Percentiles rank a stretch among this genome's conserved stretches.
phyloP scores from a whole-genome alignment of 2,329 filamentous ascomycete genomes.

The Fusarium sp. region DNA sequence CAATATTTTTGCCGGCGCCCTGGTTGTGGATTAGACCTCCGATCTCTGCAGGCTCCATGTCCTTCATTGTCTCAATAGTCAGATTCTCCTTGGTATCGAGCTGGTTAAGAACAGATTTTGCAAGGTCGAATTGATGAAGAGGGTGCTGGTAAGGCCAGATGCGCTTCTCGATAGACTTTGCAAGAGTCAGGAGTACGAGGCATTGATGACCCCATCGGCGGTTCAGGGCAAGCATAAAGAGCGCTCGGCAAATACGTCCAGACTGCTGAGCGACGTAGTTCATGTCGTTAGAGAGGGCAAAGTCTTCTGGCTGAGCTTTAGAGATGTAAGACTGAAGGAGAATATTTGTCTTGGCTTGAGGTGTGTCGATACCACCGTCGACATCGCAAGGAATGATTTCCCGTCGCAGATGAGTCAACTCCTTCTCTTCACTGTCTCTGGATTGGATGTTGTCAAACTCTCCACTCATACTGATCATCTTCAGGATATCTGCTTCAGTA shows the following conservation, averaged over 20 bases:
- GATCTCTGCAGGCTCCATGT: slow-evolving; percentile 94
- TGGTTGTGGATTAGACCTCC: slow-evolving; percentile 92
- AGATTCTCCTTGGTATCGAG: slow-evolving; percentile 82
- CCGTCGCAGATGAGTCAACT: slow-evolving; percentile 79
- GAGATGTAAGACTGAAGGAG: slow-evolving; percentile 95
- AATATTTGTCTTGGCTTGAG: slow-evolving; percentile 96
- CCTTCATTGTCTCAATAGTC: slow-evolving; percentile 85
- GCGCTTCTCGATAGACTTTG: slow-evolving; percentile 96
- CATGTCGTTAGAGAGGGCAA: slow-evolving; percentile 89
- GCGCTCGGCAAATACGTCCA: slow-evolving; percentile 89
- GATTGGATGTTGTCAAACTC: slow-evolving; percentile 98
- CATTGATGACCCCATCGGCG: slow-evolving; percentile 96
- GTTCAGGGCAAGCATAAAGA: slow-evolving; percentile 98
- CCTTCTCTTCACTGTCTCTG: slow-evolving; percentile 88
- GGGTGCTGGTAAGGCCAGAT: slow-evolving; percentile 97
- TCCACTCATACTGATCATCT: slow-evolving; percentile 97
- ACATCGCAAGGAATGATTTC: slow-evolving; percentile 82
- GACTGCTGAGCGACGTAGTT: slow-evolving; percentile 97
- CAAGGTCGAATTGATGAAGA: slow-evolving; percentile 92
- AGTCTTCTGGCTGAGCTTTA: slow-evolving; percentile 87
- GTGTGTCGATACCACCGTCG: slow-evolving; percentile 73
- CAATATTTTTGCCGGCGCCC: slow-evolving; percentile 84
- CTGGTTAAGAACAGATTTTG: slow-evolving; percentile 83
- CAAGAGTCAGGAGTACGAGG: slow-evolving; percentile 87
- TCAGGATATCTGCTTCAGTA: slow-evolving; percentile 90